Percentiles rank a stretch among this genome's conserved stretches.
phyloP scores from a whole-genome alignment of 1,284 basidiomycete genomes.

The Heliocybe sulcata region DNA sequence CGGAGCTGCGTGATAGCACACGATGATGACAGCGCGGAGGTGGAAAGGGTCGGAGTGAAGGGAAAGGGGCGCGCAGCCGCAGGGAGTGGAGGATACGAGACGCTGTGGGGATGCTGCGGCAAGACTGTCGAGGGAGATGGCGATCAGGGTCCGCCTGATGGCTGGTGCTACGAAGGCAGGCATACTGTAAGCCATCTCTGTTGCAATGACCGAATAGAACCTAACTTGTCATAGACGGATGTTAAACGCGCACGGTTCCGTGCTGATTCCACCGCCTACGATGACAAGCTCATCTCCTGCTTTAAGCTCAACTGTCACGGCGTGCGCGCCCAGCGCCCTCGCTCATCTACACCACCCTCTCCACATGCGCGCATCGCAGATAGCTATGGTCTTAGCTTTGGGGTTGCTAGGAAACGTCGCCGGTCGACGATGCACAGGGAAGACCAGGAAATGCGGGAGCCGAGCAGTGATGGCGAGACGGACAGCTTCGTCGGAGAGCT shows the following conservation, averaged over 20 bases:
- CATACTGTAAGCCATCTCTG: conserved; percentile 50
- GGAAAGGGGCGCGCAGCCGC: conserved; percentile 13
- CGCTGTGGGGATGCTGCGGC: conserved; percentile 65
- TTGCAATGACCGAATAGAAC: conserved; percentile 6
- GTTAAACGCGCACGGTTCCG: conserved; percentile 68
- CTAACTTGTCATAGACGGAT: conserved; percentile 44
- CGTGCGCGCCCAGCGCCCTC: conserved; percentile 26
- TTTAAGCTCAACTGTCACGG: conserved; percentile 42
- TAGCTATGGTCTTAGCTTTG: not conserved
- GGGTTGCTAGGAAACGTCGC: not conserved
- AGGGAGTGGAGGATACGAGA: conserved; percentile 30
- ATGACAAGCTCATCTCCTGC: conserved; percentile 65
- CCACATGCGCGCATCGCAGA: not conserved
- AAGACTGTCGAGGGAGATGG: conserved; percentile 65
- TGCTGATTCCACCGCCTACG: conserved; percentile 56
- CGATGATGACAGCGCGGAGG: conserved; percentile 47
- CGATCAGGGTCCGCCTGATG: conserved; percentile 73
- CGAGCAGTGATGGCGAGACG: not conserved
- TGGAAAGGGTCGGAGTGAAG: conserved; percentile 31
- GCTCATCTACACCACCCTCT: conserved; percentile 7
- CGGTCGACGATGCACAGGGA: not conserved
- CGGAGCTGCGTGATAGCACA: conserved; percentile 38
- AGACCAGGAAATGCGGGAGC: not conserved
- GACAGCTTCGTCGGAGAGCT: not conserved
- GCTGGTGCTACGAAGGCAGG: conserved; percentile 76